Conservation (phyloP, 139 green algal species). For the Microglena sp. region DNA sequence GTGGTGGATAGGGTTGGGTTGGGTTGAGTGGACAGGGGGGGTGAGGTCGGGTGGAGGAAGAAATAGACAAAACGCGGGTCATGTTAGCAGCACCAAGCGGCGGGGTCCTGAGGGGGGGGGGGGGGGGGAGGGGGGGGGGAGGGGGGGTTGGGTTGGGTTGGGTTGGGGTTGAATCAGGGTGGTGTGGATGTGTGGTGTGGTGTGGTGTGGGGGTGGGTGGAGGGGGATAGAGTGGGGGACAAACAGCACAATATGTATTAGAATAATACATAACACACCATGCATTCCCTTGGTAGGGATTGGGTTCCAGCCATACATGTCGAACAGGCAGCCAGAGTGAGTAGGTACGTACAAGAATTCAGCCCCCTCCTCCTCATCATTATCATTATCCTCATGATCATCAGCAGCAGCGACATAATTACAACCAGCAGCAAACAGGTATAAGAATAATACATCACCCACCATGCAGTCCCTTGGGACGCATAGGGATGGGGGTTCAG, state of each 20-base stretch:
- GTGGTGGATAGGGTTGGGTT: neutral
- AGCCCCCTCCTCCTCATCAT: neutral
- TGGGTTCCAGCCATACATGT: neutral
- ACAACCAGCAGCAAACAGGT: neutral
- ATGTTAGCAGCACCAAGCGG: neutral
- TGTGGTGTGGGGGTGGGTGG: neutral
- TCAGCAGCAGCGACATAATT: neutral
- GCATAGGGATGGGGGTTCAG: conserved; percentile 24
- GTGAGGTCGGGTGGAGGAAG: neutral
- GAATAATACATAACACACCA: neutral
- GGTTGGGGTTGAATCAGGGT: neutral
- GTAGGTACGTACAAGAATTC: neutral
- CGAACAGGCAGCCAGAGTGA: conserved; percentile 7
- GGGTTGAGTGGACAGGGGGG: neutral
- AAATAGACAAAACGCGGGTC: too few species aligned
- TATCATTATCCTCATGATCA: neutral
- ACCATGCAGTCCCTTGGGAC: conserved; percentile 19
- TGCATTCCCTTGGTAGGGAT: neutral
- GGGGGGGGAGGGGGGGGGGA: neutral
- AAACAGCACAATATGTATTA: neutral
- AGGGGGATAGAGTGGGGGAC: neutral
- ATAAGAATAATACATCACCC: neutral
- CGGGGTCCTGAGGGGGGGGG: neutral
- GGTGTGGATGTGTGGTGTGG: neutral
- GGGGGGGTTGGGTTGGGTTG: neutral